phyloP scores from a whole-genome alignment of 371 early-diverging fungal genomes.

The Mortierella sp. region DNA sequence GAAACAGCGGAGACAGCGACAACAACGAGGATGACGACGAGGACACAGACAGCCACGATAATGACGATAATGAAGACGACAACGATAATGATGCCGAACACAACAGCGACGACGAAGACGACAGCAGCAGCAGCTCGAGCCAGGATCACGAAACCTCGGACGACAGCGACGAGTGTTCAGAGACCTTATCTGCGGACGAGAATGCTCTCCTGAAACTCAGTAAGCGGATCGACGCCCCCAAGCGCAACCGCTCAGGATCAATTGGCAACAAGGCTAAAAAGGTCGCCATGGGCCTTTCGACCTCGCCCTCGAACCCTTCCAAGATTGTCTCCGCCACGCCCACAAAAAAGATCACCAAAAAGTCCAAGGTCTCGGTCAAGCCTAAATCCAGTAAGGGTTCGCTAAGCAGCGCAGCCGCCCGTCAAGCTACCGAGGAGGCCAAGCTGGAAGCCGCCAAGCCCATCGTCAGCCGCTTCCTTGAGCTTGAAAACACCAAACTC shows the following conservation, averaged over 20 bases:
- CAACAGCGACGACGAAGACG: slow-evolving; percentile 11
- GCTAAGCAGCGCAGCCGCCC: slow-evolving; percentile 27
- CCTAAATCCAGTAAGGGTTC: slow-evolving; percentile 52
- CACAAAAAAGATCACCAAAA: slow-evolving; percentile 52
- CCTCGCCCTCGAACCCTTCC: slow-evolving; percentile 33
- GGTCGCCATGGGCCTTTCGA: slow-evolving; percentile 26
- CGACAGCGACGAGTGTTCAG: slow-evolving; percentile 41
- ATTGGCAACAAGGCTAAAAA: slow-evolving; percentile 22
- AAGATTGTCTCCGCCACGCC: slow-evolving; percentile 50
- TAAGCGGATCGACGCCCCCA: slow-evolving; percentile 19
- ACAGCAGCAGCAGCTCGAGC: slow-evolving; percentile 22
- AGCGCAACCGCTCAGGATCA: slow-evolving; percentile 33
- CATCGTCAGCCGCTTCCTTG: slow-evolving; percentile 50
- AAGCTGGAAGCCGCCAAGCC: slow-evolving; percentile 53
- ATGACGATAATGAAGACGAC: slow-evolving; percentile 15
- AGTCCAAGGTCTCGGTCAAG: slow-evolving; percentile 48
- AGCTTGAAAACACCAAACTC: slow-evolving; percentile 51
- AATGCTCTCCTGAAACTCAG: not conserved
- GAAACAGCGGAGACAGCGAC: slow-evolving; percentile 13
- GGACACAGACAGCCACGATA: not conserved
- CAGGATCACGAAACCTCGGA: slow-evolving; percentile 42
- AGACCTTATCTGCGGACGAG: slow-evolving; percentile 15
- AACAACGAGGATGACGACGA: slow-evolving; percentile 7
- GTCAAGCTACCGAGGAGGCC: slow-evolving; percentile 44
- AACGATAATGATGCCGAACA: not conserved